Base-by-base conservation (phyloP, 2,329 filamentous ascomycete genomes). In the Zymoseptoria ardabiliae region DNA sequence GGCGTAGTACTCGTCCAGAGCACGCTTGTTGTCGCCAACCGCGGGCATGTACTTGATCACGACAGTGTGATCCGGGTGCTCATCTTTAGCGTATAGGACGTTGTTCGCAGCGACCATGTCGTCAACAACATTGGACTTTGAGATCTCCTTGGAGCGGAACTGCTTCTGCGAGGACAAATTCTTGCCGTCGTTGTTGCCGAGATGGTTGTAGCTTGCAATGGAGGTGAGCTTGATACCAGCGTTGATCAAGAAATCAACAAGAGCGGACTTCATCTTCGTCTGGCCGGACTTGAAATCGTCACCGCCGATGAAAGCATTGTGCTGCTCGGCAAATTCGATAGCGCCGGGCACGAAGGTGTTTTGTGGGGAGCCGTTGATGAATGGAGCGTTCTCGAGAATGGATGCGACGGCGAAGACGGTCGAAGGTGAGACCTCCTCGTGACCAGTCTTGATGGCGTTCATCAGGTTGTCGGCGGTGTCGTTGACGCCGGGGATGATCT, bases 21-120 rank as follows among this genome's bases (percentile, higher is more conserved):
- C 94, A 73, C 94, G 91, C 86, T 99, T 99, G 84, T 97, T 95
- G 79, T 99, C 94, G 63, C 94, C 94, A 54, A 99, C 94, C 64
- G 92, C 91, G 41, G 94, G 94, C 92, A 99, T 96, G 82, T 99
- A 99, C 85, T 99, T 99, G 86, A 99, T 99, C 69, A 99, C 94
- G 61, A 99, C 94, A 61, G 90, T 95, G 81, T 99, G 94, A 75
- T 99, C 92, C 2, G 94, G 94, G 76, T 97, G 92, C 80, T 99
- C 94, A 68, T 87, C 91, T 71, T 90, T 81, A 77, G 88, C 85
- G 82, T 99, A 99, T 58, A 99, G 83, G 54, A 97, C 86, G 55
- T 78, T 81, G 81, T 99, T 99, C 72, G 94, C 93, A 71, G 91
- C 92, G 61, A 99, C 94, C 94, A 99, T 99, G 81, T 99, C 94